Evolutionary conservation across 306 rosid genomes (phyloP).

Genomic region (Lathyrus tuberosus): DNA sequence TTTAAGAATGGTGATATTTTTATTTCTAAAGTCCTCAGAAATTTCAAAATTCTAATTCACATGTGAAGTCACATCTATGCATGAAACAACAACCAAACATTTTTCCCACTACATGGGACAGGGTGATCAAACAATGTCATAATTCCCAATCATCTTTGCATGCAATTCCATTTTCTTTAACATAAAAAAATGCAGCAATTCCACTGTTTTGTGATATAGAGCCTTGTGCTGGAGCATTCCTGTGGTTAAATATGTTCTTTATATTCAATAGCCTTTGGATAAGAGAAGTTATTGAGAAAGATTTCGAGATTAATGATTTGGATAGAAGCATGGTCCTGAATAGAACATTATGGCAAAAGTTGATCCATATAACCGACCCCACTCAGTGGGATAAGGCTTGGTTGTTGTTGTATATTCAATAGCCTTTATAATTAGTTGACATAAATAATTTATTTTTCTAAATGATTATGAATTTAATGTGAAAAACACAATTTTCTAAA

Average conservation of each 20-base stretch:
- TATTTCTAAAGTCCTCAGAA: constrained; percentile 12
- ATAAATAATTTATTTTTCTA: not conserved
- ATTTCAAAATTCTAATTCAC: not conserved
- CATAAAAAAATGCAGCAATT: not conserved
- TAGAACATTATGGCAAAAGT: no score
- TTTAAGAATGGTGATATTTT: constrained; percentile 67
- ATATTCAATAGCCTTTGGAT: constrained; percentile 14
- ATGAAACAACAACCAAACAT: not conserved
- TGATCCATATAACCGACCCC: no score
- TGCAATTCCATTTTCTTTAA: not conserved
- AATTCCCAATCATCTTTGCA: constrained; percentile 7
- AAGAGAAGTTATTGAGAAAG: no score
- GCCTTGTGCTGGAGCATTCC: constrained; percentile 28
- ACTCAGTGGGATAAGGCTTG: no score
- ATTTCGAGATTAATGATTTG: no score
- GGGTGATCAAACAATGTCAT: constrained; percentile 5
- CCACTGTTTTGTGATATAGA: not conserved
- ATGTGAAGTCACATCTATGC: not conserved
- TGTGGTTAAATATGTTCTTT: constrained; percentile 4
- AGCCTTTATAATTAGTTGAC: constrained; percentile 16
- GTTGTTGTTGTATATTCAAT: not conserved
- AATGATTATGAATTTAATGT: not conserved
- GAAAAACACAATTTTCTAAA: constrained; percentile 1
- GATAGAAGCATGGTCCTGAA: no score
- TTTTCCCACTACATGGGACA: not conserved